These are phyloP conservation scores for Russula vinacea DNA, from an alignment of 768 basidiomycete genomes.

Conservation along the genomic window DNA sequence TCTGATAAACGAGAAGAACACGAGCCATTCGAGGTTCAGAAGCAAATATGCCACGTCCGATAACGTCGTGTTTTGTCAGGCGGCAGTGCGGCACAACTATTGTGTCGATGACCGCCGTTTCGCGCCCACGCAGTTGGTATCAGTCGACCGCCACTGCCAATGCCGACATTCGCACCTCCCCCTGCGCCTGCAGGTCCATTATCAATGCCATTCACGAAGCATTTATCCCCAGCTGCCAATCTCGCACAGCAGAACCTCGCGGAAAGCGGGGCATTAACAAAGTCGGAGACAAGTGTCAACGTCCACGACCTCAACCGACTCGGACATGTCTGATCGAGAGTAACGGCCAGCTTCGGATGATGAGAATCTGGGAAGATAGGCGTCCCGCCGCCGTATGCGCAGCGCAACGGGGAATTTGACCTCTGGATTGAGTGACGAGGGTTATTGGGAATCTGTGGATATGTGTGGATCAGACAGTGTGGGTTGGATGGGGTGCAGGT, in stretches of 20 bases:
- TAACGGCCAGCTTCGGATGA: conserved; percentile 14
- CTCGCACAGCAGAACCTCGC: conserved; percentile 26
- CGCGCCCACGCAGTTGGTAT: not conserved
- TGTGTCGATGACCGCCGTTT: conserved; percentile 11
- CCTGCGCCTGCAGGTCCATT: conserved; percentile 16
- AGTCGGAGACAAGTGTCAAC: conserved; percentile 24
- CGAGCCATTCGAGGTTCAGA: not conserved
- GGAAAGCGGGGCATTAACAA: conserved; percentile 19
- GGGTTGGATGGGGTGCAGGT: conserved; percentile 6
- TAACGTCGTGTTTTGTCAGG: not conserved
- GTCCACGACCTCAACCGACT: conserved; percentile 25
- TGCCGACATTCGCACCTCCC: conserved; percentile 28
- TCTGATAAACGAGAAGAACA: conserved; percentile 10
- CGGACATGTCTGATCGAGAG: conserved; percentile 20
- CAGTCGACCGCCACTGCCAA: conserved; percentile 14
- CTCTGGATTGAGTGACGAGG: conserved; percentile 14
- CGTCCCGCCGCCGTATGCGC: conserved; percentile 27
- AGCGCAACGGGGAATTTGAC: conserved; percentile 19
- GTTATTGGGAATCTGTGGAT: conserved; percentile 29
- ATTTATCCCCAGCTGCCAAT: conserved; percentile 28
- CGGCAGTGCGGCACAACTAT: not conserved
- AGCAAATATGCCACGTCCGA: not conserved
- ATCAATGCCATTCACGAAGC: conserved; percentile 19
- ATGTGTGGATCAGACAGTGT: conserved; percentile 22
- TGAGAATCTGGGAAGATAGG: conserved; percentile 13